Conservation (phyloP, 371 early-diverging fungal species). For the Blastocladiella emersonii region DNA sequence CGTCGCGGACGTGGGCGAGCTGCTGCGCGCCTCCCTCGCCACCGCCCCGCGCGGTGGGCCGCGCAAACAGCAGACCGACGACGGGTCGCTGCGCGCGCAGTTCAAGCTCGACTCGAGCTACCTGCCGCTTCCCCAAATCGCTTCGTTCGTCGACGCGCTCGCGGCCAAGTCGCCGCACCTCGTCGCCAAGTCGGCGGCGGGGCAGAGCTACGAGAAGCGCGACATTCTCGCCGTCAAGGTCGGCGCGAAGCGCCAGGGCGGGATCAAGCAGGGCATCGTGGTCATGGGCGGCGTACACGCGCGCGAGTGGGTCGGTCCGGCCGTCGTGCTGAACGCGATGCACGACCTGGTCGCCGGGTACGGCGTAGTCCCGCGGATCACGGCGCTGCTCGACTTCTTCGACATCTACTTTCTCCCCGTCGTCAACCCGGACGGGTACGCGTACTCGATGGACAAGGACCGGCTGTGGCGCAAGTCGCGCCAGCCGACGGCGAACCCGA, state of each 20-base stretch:
- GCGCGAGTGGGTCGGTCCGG: conserved; percentile 11
- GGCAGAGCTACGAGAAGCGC: background rate
- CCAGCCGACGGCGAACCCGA: conserved; percentile 20
- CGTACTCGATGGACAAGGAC: conserved; percentile 14
- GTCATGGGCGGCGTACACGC: conserved; percentile 9
- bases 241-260: background rate
- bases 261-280: background rate
- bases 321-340: background rate
- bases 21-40: background rate
- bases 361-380: background rate
- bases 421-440: conserved; percentile 32
- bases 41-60: background rate
- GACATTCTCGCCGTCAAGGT: background rate
- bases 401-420: conserved; percentile 11
- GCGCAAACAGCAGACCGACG: background rate
- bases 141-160: too few species aligned
- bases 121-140: background rate
- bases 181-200: background rate
- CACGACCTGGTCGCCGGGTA: background rate
- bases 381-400: conserved; percentile 5
- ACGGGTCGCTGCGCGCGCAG: background rate
- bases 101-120: background rate
- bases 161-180: too few species aligned
- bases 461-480: conserved; percentile 38
- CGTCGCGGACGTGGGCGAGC: background rate